Base-by-base conservation (phyloP, 2,329 filamentous ascomycete species). In the Sporothrix brunneoviolacea region DNA sequence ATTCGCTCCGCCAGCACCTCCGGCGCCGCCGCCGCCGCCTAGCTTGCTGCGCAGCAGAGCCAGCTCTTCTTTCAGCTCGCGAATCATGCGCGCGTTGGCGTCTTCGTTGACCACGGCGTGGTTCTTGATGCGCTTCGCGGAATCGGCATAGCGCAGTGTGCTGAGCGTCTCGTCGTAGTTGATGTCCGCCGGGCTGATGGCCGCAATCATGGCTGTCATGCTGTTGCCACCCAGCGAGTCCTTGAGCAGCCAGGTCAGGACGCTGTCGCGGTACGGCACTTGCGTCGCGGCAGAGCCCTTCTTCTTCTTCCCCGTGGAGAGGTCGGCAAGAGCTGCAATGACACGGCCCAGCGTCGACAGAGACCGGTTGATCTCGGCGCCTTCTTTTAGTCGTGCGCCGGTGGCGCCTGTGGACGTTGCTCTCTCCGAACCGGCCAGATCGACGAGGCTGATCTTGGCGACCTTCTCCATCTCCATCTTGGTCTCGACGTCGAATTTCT, bases 181-280 rank as follows among this genome's bases (percentile, higher is more conserved):
- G 72, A 97, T 97, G 68, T 98, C 93, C 49, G 93, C 93, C 4
- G 93, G 93, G 62, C 91, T 96, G 64, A 98, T 96, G 47, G 91
- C 91, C 45, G 93, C 94, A 75, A 98, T 98, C 94, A 98, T 98
- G 53, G 93, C 93, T 21, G 93, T 98, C 88, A 97, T 91, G 66
- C 91, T 97, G 75, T 98, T 98, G 62, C 93, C 93, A 64, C 93
- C 93, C 6, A 98, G 71, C 4, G 91, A 97, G 66, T 98, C 94
- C 65, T 98, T 98, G 58, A 98, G 70, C 39, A 98, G 72, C 93
- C 93, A 98, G 2, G 93, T 98, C 58, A 98, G 71, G 44, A 98
- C 83, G 63, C 89, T 95, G 72, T 98, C 94, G 78, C 93, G 86
- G 65, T 98, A 98, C 1, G 93, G 94, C 1, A 98, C 93, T 68